These are phyloP conservation scores for Carex sylvatica DNA, from an alignment of 202 grass and related monocot genomes.

Conservation along the genomic window DNA sequence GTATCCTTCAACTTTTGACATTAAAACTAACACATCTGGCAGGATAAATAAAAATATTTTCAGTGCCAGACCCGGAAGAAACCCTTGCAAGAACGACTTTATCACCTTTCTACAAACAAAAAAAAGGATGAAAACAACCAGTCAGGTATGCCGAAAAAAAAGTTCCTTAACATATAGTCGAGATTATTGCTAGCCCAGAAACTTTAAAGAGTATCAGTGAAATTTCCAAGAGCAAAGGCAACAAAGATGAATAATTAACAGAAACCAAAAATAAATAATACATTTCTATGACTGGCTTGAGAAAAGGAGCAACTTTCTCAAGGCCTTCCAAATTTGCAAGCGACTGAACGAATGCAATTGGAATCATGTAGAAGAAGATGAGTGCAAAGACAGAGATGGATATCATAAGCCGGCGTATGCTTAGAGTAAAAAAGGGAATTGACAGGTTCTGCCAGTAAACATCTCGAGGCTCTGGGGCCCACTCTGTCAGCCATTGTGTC, in stretches of 20 bases:
- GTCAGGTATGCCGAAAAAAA: constrained; percentile 1
- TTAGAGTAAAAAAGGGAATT: constrained; percentile 94
- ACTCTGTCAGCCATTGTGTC: constrained; percentile 79
- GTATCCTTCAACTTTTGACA: constrained; percentile 97
- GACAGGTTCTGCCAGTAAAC: constrained; percentile 93
- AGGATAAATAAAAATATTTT: constrained; percentile 90
- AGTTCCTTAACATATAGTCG: neutral
- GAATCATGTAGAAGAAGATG: constrained; percentile 97
- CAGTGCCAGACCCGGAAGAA: constrained; percentile 88
- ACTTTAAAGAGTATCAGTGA: neutral
- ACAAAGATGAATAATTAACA: neutral
- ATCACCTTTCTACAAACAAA: constrained; percentile 65
- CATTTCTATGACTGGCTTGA: constrained; percentile 81
- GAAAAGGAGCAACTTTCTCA: constrained; percentile 93
- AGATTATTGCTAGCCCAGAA: neutral
- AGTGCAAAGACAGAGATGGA: constrained; percentile 71
- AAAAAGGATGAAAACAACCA: neutral
- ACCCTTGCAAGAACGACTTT: constrained; percentile 88
- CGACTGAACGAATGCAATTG: constrained; percentile 94
- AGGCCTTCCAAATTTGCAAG: constrained; percentile 99
- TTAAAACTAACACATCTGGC: constrained; percentile 82
- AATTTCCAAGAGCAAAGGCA: neutral
- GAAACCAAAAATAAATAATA: constrained; percentile 40
- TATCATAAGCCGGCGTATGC: constrained; percentile 79
- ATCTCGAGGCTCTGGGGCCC: constrained; percentile 94